Percentiles rank a stretch among this genome's conserved stretches.
phyloP scores from a whole-genome alignment of 116 monocot species.

The Posidonia oceanica region DNA sequence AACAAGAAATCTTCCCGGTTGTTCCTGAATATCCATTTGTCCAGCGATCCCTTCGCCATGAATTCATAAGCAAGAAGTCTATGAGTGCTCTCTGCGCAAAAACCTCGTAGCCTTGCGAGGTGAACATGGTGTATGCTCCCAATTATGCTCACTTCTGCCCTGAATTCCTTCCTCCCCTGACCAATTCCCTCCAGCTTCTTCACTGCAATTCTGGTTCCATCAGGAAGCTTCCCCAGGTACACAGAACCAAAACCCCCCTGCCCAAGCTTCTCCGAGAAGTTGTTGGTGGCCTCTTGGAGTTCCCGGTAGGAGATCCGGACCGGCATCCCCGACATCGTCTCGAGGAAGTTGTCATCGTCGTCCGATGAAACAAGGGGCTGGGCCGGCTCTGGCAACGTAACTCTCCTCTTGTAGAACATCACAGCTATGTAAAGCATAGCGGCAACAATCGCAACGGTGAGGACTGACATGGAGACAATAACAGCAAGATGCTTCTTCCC shows the following conservation, averaged over 20 bases:
- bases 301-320: constrained; percentile 46
- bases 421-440: constrained; percentile 22
- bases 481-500: constrained; percentile 7
- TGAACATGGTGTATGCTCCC: constrained; percentile 84
- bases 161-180: constrained; percentile 76
- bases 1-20: constrained; percentile 14
- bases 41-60: constrained; percentile 63
- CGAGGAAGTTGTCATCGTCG: constrained; percentile 42
- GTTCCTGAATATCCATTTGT: constrained; percentile 59
- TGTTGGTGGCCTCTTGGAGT: constrained; percentile 48
- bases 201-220: constrained; percentile 57
- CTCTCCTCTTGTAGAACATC: constrained; percentile 11
- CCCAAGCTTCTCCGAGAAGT: constrained; percentile 59
- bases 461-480: constrained; percentile 4
- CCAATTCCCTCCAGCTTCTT: constrained; percentile 69
- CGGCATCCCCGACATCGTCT: constrained; percentile 40
- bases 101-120: constrained; percentile 68
- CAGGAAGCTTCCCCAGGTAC: constrained; percentile 52
- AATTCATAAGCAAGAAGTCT: constrained; percentile 79
- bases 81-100: constrained; percentile 65
- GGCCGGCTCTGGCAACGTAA: constrained; percentile 7
- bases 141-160: constrained; percentile 64
- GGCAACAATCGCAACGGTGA: constrained; percentile 18
- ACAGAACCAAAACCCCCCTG: constrained; percentile 87
- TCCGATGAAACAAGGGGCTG: constrained; percentile 12